Percentiles rank a stretch among this genome's conserved stretches.
phyloP scores from a whole-genome alignment of 1,139 yeast species.

The Suhomyces guaymorum region DNA sequence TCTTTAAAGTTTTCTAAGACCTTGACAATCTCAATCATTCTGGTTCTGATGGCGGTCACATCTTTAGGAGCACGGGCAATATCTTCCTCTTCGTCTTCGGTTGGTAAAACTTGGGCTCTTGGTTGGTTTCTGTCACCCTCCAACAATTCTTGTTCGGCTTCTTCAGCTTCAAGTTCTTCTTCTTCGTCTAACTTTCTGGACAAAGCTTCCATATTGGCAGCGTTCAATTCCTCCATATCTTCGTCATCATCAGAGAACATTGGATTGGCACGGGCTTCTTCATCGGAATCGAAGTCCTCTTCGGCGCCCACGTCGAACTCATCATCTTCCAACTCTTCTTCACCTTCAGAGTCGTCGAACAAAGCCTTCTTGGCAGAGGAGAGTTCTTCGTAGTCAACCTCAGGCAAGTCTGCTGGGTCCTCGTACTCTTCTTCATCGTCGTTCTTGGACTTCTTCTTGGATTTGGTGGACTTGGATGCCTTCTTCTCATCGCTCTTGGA shows the following conservation, averaged over 20 bases:
- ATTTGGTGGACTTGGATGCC: slow-evolving; percentile 18
- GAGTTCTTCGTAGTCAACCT: slow-evolving; percentile 45
- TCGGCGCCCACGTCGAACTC: slow-evolving; percentile 48
- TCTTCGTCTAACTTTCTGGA: slow-evolving; percentile 70
- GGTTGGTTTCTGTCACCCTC: slow-evolving; percentile 62
- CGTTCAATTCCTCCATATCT: slow-evolving; percentile 77
- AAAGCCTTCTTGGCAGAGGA: slow-evolving; percentile 58
- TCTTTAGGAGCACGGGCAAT: slow-evolving; percentile 62
- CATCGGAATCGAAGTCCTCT: slow-evolving; percentile 54
- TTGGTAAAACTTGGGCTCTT: slow-evolving; percentile 67
- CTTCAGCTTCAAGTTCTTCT: slow-evolving; percentile 71
- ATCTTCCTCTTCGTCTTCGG: slow-evolving; percentile 57
- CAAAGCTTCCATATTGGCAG: slow-evolving; percentile 83
- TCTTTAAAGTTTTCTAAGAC: slow-evolving; percentile 91
- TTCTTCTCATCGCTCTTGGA: slow-evolving; percentile 25
- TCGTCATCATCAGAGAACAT: slow-evolving; percentile 87
- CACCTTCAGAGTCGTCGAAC: slow-evolving; percentile 21
- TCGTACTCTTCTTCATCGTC: slow-evolving; percentile 36
- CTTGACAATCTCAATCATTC: slow-evolving; percentile 93
- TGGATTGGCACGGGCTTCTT: slow-evolving; percentile 60
- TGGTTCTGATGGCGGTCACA: slow-evolving; percentile 78
- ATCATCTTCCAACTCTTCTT: slow-evolving; percentile 24
- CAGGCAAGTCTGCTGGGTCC: slow-evolving; percentile 32
- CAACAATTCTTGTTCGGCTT: slow-evolving; percentile 72
- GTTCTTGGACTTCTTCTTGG: slow-evolving; percentile 14